phyloP scores from a whole-genome alignment of 1,284 basidiomycete species.

The Rhodotorula sp. region DNA sequence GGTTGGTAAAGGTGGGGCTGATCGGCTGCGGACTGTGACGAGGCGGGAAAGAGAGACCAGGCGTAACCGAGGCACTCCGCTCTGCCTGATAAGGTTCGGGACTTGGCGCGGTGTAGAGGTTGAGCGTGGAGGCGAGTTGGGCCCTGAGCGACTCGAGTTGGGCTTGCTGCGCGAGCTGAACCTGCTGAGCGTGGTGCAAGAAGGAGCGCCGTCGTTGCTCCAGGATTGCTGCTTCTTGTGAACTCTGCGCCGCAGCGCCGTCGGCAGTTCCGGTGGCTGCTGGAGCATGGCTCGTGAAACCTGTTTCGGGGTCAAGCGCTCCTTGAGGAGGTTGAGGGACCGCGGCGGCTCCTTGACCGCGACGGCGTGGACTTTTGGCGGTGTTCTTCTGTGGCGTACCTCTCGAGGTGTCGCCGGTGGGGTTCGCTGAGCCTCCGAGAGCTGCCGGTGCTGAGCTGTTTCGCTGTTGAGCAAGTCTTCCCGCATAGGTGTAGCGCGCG shows the following conservation, averaged over 20 bases:
- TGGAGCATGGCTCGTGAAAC: too few species aligned
- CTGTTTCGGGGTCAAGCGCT: too few species aligned
- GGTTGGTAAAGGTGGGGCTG: background rate
- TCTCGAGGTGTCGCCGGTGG: background rate
- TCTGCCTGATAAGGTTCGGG: background rate
- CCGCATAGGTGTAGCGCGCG: background rate
- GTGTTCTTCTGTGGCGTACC: background rate
- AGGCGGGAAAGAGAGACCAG: background rate
- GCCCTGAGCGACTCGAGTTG: background rate
- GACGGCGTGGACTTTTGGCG: background rate
- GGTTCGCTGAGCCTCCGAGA: background rate
- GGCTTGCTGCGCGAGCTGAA: background rate
- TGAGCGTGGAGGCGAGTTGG: too few species aligned
- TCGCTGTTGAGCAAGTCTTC: background rate
- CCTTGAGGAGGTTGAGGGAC: too few species aligned
- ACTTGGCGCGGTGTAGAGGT: background rate
- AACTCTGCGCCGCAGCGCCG: background rate
- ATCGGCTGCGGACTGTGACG: background rate
- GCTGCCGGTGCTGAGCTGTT: background rate
- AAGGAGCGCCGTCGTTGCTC: background rate
- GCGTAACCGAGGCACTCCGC: background rate
- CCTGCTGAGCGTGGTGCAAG: background rate
- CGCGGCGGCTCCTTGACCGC: background rate
- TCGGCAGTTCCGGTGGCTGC: too few species aligned
- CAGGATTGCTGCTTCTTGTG: background rate